Evolutionary conservation across 441 rosid genomes (phyloP), one percentile per base, ranked within the genome.

Genomic region (Flueggea neowawraea): DNA sequence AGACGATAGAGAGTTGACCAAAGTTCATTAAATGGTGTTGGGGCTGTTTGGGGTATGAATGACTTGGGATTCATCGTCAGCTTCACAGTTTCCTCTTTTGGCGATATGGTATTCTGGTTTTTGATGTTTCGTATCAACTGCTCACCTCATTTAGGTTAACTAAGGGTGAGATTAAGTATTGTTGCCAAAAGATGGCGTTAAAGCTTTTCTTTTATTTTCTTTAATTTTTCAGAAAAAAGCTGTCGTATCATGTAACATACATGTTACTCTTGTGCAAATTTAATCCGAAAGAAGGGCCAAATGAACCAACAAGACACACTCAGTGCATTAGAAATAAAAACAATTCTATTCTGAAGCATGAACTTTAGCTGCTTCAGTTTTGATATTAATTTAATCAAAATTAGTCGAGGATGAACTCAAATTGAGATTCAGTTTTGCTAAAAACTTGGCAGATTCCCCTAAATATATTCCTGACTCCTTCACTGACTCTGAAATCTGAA

Each of bases 381-480:
- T 22, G 50, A 4, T 4, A 47, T 10, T 10, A 47, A 47, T 4
- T 36, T 36, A 36, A 36, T 36, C 7, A 47, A 47, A 47, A 47
- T 14, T 12, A 10, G 50, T 1, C 12, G 14, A 14, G 50, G 41
- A 36, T 36, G 41, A 36, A 2, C 3, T 36, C 41, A 3, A 8
- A 36, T 36, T 36, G 49, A 67, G 78, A 79, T 67, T 73, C 68
- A 74, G 31, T 56, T 59, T 58, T 55, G 54, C 57, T 60, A 60
- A 72, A 69, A 76, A 69, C 73, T 68, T 70, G 73, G 74, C 67
- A 75, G 85, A 80, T 80, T 80, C 78, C 74, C 47, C 74, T 44
- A 15, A 63, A 58, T 13, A 73, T 73, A 73, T 78, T 75, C 82
- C 82, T 71, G 80, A 73, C 71, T 2, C 14, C 64, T 54, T 52